Evolutionary conservation across 257 asterid species (phyloP).

Genomic region (Salvia miltiorrhiza): DNA sequence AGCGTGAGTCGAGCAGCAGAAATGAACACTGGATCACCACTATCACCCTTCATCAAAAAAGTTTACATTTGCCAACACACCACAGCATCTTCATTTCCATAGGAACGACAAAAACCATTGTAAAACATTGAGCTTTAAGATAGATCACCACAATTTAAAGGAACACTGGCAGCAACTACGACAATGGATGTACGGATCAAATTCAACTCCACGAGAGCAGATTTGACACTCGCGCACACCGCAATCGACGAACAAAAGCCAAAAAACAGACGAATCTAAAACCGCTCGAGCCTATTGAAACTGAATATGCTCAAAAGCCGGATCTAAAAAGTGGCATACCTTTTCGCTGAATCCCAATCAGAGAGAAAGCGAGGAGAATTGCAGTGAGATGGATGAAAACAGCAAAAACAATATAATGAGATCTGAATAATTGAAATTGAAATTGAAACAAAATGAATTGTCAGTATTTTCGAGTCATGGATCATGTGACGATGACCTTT

Average conservation of each 20-base stretch:
- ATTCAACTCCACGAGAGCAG: slow-evolving; percentile 17
- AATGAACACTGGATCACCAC: slow-evolving; percentile 1
- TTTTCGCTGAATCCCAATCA: slow-evolving; percentile 19
- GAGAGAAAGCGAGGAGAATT: slow-evolving; percentile 18
- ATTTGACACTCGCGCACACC: slow-evolving; percentile 3
- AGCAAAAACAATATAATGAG: slow-evolving; percentile 18
- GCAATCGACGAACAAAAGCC: not conserved
- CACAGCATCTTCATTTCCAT: not conserved
- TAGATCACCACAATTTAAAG: slow-evolving; percentile 9
- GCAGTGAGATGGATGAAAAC: slow-evolving; percentile 10
- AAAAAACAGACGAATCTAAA: not conserved
- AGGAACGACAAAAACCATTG: not conserved
- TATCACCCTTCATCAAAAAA: not conserved
- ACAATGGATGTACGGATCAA: slow-evolving; percentile 6
- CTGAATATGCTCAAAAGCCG: slow-evolving; percentile 1
- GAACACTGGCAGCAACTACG: not conserved
- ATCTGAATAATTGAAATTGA: slow-evolving; percentile 28
- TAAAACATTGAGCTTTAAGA: not conserved
- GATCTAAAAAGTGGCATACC: slow-evolving; percentile 32
- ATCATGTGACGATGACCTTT: slow-evolving; percentile 27
- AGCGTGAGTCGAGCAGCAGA: slow-evolving; percentile 1
- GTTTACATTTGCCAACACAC: not conserved
- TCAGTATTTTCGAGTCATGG: slow-evolving; percentile 19
- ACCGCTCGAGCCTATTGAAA: slow-evolving; percentile 4
- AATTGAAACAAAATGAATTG: slow-evolving; percentile 16